A percentile compares a stretch with the other conserved stretches of the same genome.
Conservation (phyloP, 192 early-diverging fungal genomes). For the Coemansia sp. region DNA sequence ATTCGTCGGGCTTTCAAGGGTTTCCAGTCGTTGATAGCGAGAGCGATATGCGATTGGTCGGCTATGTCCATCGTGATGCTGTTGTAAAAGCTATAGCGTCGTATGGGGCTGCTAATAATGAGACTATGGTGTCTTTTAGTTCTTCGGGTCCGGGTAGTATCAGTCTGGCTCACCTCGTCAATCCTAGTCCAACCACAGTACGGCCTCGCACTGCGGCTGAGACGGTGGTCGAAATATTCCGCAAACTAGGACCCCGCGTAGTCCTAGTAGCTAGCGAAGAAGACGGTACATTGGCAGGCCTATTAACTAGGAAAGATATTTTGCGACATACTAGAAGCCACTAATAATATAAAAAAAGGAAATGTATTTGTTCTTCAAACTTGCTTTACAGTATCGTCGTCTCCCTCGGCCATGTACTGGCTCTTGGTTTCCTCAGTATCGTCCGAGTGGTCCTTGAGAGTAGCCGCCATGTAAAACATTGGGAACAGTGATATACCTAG, state of each 20-base stretch:
- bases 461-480: slow-evolving; percentile 57
- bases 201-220: slow-evolving; percentile 70
- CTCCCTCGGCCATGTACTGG: neutral
- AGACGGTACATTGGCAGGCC: slow-evolving; percentile 64
- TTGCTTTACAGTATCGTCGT: neutral
- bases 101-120: neutral
- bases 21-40: slow-evolving; percentile 78
- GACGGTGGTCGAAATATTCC: slow-evolving; percentile 81
- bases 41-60: slow-evolving; percentile 65
- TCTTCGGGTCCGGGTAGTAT: neutral
- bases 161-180: slow-evolving; percentile 35
- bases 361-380: neutral
- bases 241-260: slow-evolving; percentile 78
- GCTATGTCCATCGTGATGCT: slow-evolving; percentile 67
- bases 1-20: slow-evolving; percentile 60
- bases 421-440: neutral
- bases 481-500: slow-evolving; percentile 56
- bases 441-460: slow-evolving; percentile 56
- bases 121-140: neutral
- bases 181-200: slow-evolving; percentile 71
- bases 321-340: slow-evolving; percentile 37
- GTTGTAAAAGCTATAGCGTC: slow-evolving; percentile 14
- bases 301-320: slow-evolving; percentile 80
- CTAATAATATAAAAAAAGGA: neutral
- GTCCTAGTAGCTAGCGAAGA: slow-evolving; percentile 68